Base-by-base conservation (phyloP, 1,139 yeast species). In the Pneumocystis carinii region DNA sequence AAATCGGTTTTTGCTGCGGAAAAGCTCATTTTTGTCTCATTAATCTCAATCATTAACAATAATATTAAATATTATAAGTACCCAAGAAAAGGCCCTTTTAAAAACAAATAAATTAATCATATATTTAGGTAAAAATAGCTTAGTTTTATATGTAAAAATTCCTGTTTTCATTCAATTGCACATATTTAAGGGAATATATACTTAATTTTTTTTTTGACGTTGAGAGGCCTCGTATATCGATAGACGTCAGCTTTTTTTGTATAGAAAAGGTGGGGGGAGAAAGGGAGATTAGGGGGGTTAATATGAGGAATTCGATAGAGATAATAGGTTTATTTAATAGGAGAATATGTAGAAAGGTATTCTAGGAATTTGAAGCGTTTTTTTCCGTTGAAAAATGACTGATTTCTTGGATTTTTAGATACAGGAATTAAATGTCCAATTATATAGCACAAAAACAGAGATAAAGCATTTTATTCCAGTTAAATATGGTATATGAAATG, bases 1-100 rank as follows among this genome's bases (percentile, higher is more conserved):
- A 61, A 59, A 35, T 61, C 42, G 48, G 61, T 39, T 42, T 60
- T 35, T 61, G 37, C 32, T 35, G 63, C 15, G 60, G 59, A 48
- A 42, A 60, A 32, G 15, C 55, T 10, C 29, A 12, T 29, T 48
- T 48, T 24, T 24, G 6, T 15, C 53, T 7, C 29, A 19, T 24
- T 2, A 48, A 24, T 8, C 12, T 8, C 24, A 48, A 29, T 24
- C 55, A 48, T 24, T 1, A 24, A 48, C 24, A 1, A 24, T 17
- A 48, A 48, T 12, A 42, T 6, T 12, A 41, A 14, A 17, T 41
- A 24, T 48, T 48, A 48, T 48, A 4, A 24, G 2, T 48, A 48
- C 55, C 32, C 27, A 4, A 3, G 32, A 24, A 48, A 24, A 48
- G 8, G 24, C 24, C 15, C 32, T 24, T 12, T 1, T 4, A 24